Evolutionary conservation across 371 early-diverging fungal species (phyloP), one percentile per base, ranked within the genome.

Genomic region (Mucor lusitanicus): DNA sequence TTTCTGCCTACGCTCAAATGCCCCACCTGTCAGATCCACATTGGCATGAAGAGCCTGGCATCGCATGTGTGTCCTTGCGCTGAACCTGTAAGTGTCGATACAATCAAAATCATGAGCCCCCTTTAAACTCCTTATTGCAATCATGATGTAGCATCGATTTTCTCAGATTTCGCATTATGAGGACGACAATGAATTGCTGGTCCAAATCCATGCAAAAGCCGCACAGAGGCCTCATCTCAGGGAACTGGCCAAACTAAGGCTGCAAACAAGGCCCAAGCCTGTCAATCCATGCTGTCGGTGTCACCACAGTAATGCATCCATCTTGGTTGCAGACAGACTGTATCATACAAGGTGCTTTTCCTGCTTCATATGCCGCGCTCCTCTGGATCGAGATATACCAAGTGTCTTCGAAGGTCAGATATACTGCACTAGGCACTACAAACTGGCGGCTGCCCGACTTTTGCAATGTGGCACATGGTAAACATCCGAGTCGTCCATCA

Each of bases 341-440:
- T 74, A 74, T 25, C 74, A 74, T 46, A 17, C 53, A 40, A 61
- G 65, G 28, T 74, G 74, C 64, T 70, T 70, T 32, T 62, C 63
- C 21, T 74, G 74, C 17, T 70, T 64, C 25, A 46, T 62, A 19
- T 70, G 74, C 55, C 70, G 67, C 50, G 50, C 35, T 23, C 71
- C 64, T 28, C 48, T 70, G 27, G 59, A 70, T 64, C 50, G 40
- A 11, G 37, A 27, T 6, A 53, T 50, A 23, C 61, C 69, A 6
- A 63, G 33, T 61, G 84, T 86, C 44, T 79, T 82, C 58, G 78
- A 86, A 21, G 85, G 85, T 6, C 67, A 71, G 0, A 70, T 90
- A 42, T 85, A 89, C 30, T 92, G 92, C 70, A 88, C 89, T 61
- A 77, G 69, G 62, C 80, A 76, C 57, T 84, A 76, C 65, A 78